phyloP scores from a whole-genome alignment of 2,329 filamentous ascomycete genomes.

The Fusarium continuum region DNA sequence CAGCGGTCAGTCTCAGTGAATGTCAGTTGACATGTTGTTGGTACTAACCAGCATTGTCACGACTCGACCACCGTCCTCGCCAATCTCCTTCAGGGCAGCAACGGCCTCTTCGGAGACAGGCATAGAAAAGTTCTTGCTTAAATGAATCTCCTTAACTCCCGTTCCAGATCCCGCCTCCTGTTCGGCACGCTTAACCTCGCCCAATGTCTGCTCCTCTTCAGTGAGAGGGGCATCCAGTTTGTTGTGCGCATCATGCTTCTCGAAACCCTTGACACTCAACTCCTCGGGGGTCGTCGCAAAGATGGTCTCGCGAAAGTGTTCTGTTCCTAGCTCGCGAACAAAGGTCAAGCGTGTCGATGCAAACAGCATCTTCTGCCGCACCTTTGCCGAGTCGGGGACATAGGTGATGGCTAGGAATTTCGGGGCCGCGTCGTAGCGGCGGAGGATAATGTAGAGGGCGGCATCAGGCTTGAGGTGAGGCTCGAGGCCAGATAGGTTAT shows the following conservation, averaged over 20 bases:
- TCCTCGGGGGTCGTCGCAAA: constrained; percentile 77
- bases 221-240: constrained; percentile 75
- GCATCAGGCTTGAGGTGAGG: constrained; percentile 71
- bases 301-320: constrained; percentile 80
- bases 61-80: constrained; percentile 57
- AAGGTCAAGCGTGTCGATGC: constrained; percentile 80
- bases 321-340: constrained; percentile 78
- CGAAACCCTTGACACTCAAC: constrained; percentile 74
- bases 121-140: constrained; percentile 66
- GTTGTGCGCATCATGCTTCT: constrained; percentile 74
- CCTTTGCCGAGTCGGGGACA: constrained; percentile 79
- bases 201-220: constrained; percentile 77
- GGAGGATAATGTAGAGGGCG: constrained; percentile 79
- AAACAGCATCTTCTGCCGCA: constrained; percentile 88
- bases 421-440: constrained; percentile 67
- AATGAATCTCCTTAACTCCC: constrained; percentile 64
- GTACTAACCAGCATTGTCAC: constrained; percentile 72
- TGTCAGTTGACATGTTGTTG: neutral
- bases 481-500: constrained; percentile 70
- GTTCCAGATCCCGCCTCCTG: constrained; percentile 78
- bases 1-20: constrained; percentile 3
- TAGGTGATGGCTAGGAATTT: constrained; percentile 77
- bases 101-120: constrained; percentile 70
- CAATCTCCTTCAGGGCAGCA: constrained; percentile 69
- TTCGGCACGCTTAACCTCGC: constrained; percentile 78